Evolutionary conservation across 176 grass and related monocot genomes (phyloP).

Genomic region (Ensete ventricosum): DNA sequence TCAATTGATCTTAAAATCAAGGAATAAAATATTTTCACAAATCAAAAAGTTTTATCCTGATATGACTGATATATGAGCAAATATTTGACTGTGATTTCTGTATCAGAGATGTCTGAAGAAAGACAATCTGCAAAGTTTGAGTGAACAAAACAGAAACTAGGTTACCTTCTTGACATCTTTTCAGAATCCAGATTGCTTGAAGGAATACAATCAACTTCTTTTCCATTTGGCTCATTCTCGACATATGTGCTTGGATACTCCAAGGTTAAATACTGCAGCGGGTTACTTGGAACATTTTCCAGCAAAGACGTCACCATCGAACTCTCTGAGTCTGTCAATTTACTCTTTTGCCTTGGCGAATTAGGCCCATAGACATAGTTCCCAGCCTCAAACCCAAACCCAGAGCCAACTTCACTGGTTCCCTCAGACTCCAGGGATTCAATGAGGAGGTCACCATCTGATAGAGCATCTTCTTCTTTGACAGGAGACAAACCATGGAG

Average conservation of each 20-base stretch:
- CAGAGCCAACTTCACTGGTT: conserved; percentile 22
- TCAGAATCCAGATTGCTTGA: conserved; percentile 44
- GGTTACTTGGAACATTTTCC: conserved; percentile 74
- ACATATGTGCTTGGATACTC: conserved; percentile 12
- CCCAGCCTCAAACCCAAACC: conserved; percentile 41
- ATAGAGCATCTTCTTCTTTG: conserved; percentile 31
- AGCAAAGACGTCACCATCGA: conserved; percentile 75
- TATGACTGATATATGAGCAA: background rate
- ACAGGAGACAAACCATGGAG: conserved; percentile 30
- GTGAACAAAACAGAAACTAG: background rate
- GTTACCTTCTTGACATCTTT: conserved; percentile 70
- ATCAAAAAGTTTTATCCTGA: background rate
- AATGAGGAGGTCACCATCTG: conserved; percentile 20
- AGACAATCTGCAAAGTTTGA: background rate
- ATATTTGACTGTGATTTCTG: background rate
- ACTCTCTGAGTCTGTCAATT: conserved; percentile 63
- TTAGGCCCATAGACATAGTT: conserved; percentile 85
- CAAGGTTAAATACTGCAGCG: conserved; percentile 60
- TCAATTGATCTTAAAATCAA: too few species aligned
- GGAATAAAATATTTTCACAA: background rate
- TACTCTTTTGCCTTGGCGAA: conserved; percentile 74
- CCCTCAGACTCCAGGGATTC: conserved; percentile 15
- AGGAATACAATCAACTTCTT: background rate
- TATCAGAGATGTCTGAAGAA: background rate
- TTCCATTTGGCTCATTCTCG: background rate